Evolutionary conservation across 352 stramenopile species (phyloP), one percentile per base, ranked within the genome.

Genomic region (Globisporangium abappressorium): DNA sequence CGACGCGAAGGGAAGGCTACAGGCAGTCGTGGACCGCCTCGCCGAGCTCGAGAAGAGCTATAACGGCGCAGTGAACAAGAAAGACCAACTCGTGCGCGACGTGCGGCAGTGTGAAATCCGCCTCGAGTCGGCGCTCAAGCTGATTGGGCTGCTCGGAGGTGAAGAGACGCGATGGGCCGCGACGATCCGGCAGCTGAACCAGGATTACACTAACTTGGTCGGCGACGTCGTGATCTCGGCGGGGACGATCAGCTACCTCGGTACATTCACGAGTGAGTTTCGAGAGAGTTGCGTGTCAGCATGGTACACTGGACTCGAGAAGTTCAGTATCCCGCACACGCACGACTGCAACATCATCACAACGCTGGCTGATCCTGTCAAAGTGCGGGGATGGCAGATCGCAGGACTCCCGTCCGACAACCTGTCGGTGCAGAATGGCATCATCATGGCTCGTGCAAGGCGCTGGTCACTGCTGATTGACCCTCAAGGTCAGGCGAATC

Each of bases 231-330:
- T 98, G 5, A 93, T 98, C 33, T 96, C 89, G 0, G 90, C 94
- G 1, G 94, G 85, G 18, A 94, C 93, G 9, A 98, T 98, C 69
- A 97, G 92, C 61, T 98, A 98, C 65, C 72, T 97, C 0, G 94
- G 94, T 0, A 89, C 92, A 12, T 98, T 98, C 73, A 98, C 93
- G 12, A 94, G 87, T 34, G 93, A 98, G 60, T 98, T 98, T 62
- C 88, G 94, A 1, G 89, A 97, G 47, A 71, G 71, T 7, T 92
- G 94, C 34, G 82, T 97, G 24, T 71, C 81, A 11, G 71, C 79
- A 46, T 98, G 94, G 94, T 93, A 97, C 57, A 78, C 74, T 3
- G 79, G 90, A 3, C 72, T 98, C 4, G 72, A 82, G 7, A 76
- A 85, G 24, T 83, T 91, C 2, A 53, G 79, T 3, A 85, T 98